A percentile compares a stretch with the other conserved stretches of the same genome.
Evolutionary conservation across 192 early-diverging fungal species (phyloP).

Genomic region (Entophlyctis luteolus): DNA sequence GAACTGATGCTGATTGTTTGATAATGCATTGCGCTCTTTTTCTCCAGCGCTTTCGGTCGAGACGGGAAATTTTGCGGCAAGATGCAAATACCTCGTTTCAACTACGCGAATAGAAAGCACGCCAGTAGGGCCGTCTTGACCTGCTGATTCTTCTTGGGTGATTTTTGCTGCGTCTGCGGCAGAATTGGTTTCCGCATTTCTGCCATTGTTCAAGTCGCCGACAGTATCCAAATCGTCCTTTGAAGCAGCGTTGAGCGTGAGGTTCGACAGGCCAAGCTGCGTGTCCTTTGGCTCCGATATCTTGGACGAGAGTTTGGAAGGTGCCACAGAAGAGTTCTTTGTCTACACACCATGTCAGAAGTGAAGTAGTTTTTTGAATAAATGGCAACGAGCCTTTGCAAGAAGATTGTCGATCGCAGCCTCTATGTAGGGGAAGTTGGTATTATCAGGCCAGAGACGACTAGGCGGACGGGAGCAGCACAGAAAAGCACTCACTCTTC

Average conservation of each 20-base stretch:
- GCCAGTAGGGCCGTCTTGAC: neutral
- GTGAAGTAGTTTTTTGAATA: too few species aligned
- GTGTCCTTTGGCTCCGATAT: neutral
- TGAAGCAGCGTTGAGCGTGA: constrained; percentile 13
- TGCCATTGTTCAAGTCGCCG: constrained; percentile 1
- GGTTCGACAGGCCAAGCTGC: constrained; percentile 8
- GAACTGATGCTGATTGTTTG: too few species aligned
- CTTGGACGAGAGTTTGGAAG: neutral
- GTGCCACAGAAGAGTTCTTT: neutral
- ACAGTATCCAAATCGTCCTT: constrained; percentile 1
- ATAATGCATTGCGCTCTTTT: neutral
- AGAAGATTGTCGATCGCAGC: constrained; percentile 9
- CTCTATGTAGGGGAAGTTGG: neutral
- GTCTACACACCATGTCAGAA: too few species aligned
- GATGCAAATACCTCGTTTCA: constrained; percentile 8
- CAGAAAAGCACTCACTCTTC: constrained; percentile 3
- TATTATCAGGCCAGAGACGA: too few species aligned
- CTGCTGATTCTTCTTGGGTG: neutral
- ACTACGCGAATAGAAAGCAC: constrained; percentile 17
- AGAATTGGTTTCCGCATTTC: neutral
- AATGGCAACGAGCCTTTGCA: constrained; percentile 7
- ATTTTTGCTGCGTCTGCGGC: neutral
- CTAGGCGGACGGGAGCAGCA: too few species aligned
- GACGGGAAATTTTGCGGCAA: neutral
- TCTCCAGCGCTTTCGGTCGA: neutral